Evolutionary conservation across 495 filamentous ascomycete species (phyloP).

Genomic region (Penicillium desertorum): DNA sequence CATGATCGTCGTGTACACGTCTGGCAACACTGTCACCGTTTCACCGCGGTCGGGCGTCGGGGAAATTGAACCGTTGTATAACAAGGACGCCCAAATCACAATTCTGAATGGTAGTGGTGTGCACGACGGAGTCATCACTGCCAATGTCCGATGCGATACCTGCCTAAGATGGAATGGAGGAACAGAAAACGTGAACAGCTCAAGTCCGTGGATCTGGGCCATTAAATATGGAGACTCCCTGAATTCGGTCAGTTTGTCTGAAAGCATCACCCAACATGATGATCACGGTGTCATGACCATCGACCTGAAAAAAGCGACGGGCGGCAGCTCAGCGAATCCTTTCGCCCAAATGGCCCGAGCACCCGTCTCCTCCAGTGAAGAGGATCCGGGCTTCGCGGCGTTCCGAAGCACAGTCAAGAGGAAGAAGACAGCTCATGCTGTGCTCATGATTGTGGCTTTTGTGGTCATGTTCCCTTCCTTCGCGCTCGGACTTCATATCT

Average conservation of each 20-base stretch:
- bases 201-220: constrained; percentile 65
- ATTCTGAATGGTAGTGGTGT: constrained; percentile 64
- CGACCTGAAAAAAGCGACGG: constrained; percentile 22
- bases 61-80: constrained; percentile 53
- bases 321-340: constrained; percentile 56
- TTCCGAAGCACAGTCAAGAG: constrained; percentile 15
- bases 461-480: constrained; percentile 51
- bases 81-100: constrained; percentile 49
- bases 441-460: constrained; percentile 42
- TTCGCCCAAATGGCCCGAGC: constrained; percentile 36
- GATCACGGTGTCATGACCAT: constrained; percentile 16
- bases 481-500: constrained; percentile 44
- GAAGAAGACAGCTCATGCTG: constrained; percentile 39
- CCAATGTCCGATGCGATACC: constrained; percentile 60
- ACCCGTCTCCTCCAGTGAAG: not conserved
- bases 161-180: constrained; percentile 59
- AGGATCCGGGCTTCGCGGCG: not conserved
- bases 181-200: constrained; percentile 41
- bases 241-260: constrained; percentile 48
- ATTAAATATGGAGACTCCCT: constrained; percentile 58
- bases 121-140: constrained; percentile 53
- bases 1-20: constrained; percentile 69
- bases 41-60: constrained; percentile 59
- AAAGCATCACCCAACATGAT: constrained; percentile 60
- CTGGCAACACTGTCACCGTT: constrained; percentile 60